Base-by-base conservation (phyloP, 805 yeast species). In the Zygoascus biomembranicola region DNA sequence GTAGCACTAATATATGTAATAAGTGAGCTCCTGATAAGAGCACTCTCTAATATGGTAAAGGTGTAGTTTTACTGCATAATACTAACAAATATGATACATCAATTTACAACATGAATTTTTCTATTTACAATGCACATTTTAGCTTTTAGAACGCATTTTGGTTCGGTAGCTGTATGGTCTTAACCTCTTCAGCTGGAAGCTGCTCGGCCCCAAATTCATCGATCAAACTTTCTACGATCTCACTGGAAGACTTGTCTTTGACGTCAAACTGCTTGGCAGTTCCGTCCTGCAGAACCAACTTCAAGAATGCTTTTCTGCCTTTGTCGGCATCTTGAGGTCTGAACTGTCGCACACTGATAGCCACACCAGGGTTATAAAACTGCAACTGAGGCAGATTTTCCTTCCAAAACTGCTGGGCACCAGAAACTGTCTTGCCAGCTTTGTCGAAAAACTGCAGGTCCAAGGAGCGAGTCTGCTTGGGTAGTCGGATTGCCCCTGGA, bases 301-400 rank as follows among this genome's bases (percentile, higher is more conserved):
- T 49, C 47, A 42, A n/a, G 10, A 39, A 41, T 6, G 42, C 3
- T 43, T 49, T 47, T 23, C 44, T 13, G 14, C 46, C 39, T 11
- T 47, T 47, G 14, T 18, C 43, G 41, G 26, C 43, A 10, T 43
- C 50, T 37, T 52, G 52, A 14, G 28, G 47, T 5, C 43, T 6
- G 41, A 50, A 31, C 47, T 45, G 43, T n/a, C 44, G 46, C 32
- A 57, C 60, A 19, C 57, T 37, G 16, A 88, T 80, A 23, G 80
- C 77, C 28, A 86, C 63, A 45, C 73, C 71, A n/a, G 92, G 90
- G 67, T 90, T 90, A 71, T 88, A 90, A 68, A 86, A 90, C 66
- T 81, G 83, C 57, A 90, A 74, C 6, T 90, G 81, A 26, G 94
- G 95, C 54, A 90, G 72, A 69, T 81, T 78, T 50, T 74, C 71